phyloP scores from a whole-genome alignment of 164 flowering plant species.

The Annona squamosa region DNA sequence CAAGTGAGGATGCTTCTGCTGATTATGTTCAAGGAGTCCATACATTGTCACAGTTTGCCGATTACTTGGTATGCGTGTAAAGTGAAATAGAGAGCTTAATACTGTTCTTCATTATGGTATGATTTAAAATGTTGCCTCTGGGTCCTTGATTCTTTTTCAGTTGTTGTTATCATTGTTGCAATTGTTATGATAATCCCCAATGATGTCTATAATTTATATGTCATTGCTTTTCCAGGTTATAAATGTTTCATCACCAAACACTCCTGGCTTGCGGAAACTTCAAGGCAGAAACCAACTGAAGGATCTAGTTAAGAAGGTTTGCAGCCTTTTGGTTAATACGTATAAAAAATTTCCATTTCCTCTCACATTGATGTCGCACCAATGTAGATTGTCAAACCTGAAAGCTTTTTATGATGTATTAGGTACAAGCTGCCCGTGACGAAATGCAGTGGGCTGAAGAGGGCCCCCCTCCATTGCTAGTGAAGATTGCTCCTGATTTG shows the following conservation, averaged over 20 bases:
- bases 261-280: slow-evolving; percentile 95
- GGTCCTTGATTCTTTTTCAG: not conserved
- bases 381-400: not conserved
- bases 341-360: not conserved
- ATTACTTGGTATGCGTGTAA: slow-evolving; percentile 68
- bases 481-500: slow-evolving; percentile 94
- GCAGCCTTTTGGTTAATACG: not conserved
- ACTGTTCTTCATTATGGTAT: not conserved
- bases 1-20: slow-evolving; percentile 92
- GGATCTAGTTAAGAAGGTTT: slow-evolving; percentile 91
- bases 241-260: slow-evolving; percentile 95
- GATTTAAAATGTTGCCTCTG: not conserved
- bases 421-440: slow-evolving; percentile 99
- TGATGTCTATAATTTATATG: not conserved
- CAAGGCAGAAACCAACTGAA: slow-evolving; percentile 94
- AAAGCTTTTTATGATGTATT: slow-evolving; percentile 3
- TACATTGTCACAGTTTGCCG: slow-evolving; percentile 92
- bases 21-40: slow-evolving; percentile 99
- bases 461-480: slow-evolving; percentile 97
- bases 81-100: no score
- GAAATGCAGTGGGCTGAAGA: slow-evolving; percentile 99
- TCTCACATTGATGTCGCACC: not conserved
- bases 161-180: not conserved
- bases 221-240: slow-evolving; percentile 50
- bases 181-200: not conserved